phyloP scores from a whole-genome alignment of 768 basidiomycete species.

The Hortiboletus flavorubellus region DNA sequence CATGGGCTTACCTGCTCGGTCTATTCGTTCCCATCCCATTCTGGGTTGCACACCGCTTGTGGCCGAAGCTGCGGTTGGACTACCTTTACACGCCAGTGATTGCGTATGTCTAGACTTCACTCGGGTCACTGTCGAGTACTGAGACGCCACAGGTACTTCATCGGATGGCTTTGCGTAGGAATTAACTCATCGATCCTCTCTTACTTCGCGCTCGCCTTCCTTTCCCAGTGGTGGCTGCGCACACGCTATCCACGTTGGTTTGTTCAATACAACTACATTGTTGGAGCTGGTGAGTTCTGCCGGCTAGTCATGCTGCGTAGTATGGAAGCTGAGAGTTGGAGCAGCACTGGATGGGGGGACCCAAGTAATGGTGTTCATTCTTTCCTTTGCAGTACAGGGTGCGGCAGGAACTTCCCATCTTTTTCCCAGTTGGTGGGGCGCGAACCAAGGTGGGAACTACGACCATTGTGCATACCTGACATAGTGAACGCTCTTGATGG shows the following conservation, averaged over 20 bases:
- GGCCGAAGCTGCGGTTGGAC: conserved; percentile 31
- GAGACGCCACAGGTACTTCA: conserved; percentile 31
- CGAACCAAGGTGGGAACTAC: conserved; percentile 47
- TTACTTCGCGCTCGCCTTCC: conserved; percentile 48
- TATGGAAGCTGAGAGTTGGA: background rate
- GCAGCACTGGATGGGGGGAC: conserved; percentile 37
- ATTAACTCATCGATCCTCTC: conserved; percentile 51
- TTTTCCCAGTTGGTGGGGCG: conserved; percentile 59
- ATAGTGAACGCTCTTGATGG: background rate
- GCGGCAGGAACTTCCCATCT: conserved; percentile 45
- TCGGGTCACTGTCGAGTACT: background rate
- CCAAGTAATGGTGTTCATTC: conserved; percentile 54
- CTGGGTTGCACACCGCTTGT: conserved; percentile 38
- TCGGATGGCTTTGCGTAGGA: conserved; percentile 47
- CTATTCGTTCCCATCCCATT: conserved; percentile 40
- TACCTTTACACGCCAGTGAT: conserved; percentile 35
- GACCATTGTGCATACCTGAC: conserved; percentile 24
- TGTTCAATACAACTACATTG: conserved; percentile 61
- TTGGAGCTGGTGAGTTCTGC: conserved; percentile 49
- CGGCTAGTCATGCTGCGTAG: background rate
- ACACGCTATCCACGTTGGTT: conserved; percentile 63
- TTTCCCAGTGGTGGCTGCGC: conserved; percentile 60
- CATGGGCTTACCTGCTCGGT: conserved; percentile 35
- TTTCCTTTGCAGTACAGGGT: conserved; percentile 51
- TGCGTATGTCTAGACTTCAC: conserved; percentile 12